Conservation (phyloP, 345 rosid species). For the Brassica nigra region DNA sequence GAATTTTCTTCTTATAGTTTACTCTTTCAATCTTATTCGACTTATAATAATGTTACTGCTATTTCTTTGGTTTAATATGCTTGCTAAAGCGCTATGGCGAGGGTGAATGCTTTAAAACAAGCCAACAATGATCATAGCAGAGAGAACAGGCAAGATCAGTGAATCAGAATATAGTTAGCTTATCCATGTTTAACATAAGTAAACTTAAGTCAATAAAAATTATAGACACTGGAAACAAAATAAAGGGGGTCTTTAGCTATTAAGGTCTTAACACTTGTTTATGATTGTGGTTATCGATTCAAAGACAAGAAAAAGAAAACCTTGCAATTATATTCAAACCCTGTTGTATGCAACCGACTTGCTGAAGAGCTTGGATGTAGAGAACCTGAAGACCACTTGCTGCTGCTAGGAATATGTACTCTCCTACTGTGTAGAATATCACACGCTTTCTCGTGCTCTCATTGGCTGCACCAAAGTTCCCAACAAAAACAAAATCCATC, state of each 20-base stretch:
- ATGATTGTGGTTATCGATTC: slow-evolving; percentile 13
- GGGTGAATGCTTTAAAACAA: no score
- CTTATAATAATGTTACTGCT: no score
- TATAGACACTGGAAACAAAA: slow-evolving; percentile 21
- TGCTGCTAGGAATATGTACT: slow-evolving; percentile 28
- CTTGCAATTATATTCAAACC: slow-evolving; percentile 50
- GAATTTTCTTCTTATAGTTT: neutral
- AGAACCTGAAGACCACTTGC: slow-evolving; percentile 76
- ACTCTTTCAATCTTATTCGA: no score
- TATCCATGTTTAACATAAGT: slow-evolving; percentile 7
- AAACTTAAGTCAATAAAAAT: slow-evolving; percentile 12
- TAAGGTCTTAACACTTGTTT: slow-evolving; percentile 9
- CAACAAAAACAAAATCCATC: no score
- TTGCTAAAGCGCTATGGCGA: no score
- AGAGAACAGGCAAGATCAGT: no score
- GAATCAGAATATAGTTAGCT: slow-evolving; percentile 8
- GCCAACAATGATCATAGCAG: no score
- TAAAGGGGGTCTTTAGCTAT: neutral
- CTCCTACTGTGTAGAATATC: no score
- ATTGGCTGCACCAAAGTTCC: no score
- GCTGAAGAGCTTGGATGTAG: slow-evolving; percentile 91
- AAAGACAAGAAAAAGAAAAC: slow-evolving; percentile 10
- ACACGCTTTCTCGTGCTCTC: no score
- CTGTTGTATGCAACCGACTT: slow-evolving; percentile 86
- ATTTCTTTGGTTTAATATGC: no score